Evolutionary conservation across 2,329 filamentous ascomycete genomes (phyloP).

Genomic region (Sarocladium strictum): DNA sequence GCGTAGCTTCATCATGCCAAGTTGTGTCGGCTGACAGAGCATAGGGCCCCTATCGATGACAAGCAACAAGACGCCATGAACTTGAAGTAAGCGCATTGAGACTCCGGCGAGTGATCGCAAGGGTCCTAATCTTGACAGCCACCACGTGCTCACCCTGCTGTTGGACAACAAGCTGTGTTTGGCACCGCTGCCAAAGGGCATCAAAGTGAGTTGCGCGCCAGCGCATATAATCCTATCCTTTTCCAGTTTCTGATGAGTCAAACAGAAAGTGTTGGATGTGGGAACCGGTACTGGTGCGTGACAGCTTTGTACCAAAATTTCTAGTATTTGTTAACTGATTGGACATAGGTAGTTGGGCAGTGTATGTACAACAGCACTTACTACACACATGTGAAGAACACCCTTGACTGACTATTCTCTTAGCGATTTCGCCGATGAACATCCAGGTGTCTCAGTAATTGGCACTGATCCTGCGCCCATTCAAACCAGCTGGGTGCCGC

Average conservation of each 20-base stretch:
- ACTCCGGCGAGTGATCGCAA: neutral
- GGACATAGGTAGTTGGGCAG: neutral
- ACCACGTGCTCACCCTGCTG: conserved; percentile 18
- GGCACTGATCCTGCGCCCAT: conserved; percentile 53
- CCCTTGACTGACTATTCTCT: neutral
- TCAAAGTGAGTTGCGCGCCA: too few species aligned
- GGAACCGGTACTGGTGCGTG: conserved; percentile 36
- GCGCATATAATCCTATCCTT: too few species aligned
- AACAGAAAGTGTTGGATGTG: conserved; percentile 33
- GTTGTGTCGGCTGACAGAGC: neutral
- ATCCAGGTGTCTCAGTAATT: conserved; percentile 37
- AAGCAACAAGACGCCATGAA: conserved; percentile 25
- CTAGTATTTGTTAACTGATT: neutral
- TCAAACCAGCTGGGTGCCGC: conserved; percentile 41
- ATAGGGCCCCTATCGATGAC: conserved; percentile 24
- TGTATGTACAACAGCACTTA: neutral
- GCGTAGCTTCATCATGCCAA: neutral
- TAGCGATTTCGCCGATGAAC: conserved; percentile 42
- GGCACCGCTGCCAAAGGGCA: conserved; percentile 12
- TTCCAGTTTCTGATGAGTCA: too few species aligned
- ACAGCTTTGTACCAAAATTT: neutral
- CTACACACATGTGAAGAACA: too few species aligned
- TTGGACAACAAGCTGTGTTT: conserved; percentile 14
- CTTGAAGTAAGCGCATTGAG: conserved; percentile 23
- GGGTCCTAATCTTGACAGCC: conserved; percentile 11